phyloP scores from a whole-genome alignment of 2,329 filamentous ascomycete species.

The Alternaria sp. region DNA sequence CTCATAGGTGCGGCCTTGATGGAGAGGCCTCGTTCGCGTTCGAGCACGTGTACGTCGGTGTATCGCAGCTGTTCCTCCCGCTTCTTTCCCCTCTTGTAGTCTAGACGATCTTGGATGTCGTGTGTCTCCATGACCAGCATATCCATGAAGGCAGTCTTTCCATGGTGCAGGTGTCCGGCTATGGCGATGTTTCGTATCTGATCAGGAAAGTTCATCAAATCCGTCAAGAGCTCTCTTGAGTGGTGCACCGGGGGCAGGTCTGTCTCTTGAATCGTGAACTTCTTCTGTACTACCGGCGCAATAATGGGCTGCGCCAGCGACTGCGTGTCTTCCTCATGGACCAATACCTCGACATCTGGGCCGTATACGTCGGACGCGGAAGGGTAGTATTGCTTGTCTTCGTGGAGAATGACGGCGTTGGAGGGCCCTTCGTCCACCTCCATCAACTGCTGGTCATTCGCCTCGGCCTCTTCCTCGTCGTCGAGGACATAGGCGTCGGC shows the following conservation, averaged over 20 bases:
- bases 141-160: constrained; percentile 98
- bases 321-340: constrained; percentile 97
- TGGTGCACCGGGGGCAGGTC: constrained; percentile 90
- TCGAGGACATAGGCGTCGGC: constrained; percentile 82
- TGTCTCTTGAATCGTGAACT: constrained; percentile 91
- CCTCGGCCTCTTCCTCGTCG: constrained; percentile 57
- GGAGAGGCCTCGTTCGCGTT: constrained; percentile 88
- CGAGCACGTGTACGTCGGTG: constrained; percentile 88
- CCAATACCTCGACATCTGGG: constrained; percentile 89
- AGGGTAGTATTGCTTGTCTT: constrained; percentile 99
- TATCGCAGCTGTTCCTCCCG: constrained; percentile 92
- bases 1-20: constrained; percentile 96
- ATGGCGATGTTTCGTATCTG: constrained; percentile 93
- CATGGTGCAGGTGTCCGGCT: constrained; percentile 93
- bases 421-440: constrained; percentile 91
- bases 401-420: constrained; percentile 96
- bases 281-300: constrained; percentile 90
- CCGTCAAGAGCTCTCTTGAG: constrained; percentile 90
- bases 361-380: constrained; percentile 98
- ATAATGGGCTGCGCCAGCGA: constrained; percentile 92
- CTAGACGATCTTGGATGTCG: constrained; percentile 78
- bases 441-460: constrained; percentile 85
- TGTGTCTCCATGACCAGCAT: constrained; percentile 98
- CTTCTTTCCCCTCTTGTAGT: constrained; percentile 81
- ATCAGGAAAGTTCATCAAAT: constrained; percentile 94